Conservation (phyloP, 176 grass and related monocot species). For the Melocanna baccifera region DNA sequence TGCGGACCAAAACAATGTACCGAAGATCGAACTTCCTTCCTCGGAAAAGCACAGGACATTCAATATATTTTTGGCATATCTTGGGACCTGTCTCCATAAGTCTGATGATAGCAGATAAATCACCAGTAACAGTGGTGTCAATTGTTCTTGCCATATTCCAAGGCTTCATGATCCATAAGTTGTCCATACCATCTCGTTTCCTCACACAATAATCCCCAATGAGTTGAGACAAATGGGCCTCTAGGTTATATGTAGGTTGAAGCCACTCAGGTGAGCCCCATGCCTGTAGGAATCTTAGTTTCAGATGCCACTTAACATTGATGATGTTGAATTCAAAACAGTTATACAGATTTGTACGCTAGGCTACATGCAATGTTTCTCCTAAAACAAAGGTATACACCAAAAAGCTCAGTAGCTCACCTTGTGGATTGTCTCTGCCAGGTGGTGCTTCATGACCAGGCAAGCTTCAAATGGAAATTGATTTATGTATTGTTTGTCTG, state of each 20-base stretch:
- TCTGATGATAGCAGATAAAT: constrained; percentile 86
- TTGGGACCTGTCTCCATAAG: constrained; percentile 97
- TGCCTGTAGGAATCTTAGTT: constrained; percentile 59
- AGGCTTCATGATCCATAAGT: constrained; percentile 97
- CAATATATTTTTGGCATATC: constrained; percentile 99
- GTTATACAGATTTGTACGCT: background rate
- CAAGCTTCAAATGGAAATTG: constrained; percentile 98
- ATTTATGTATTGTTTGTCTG: constrained; percentile 76
- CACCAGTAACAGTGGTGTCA: constrained; percentile 78
- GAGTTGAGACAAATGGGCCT: constrained; percentile 81
- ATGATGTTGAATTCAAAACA: constrained; percentile 16
- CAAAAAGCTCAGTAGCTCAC: constrained; percentile 30
- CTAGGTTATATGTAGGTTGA: constrained; percentile 94
- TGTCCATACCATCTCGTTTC: constrained; percentile 63
- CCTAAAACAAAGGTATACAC: background rate
- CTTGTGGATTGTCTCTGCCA: constrained; percentile 86
- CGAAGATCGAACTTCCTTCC: constrained; percentile 97
- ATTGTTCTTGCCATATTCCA: constrained; percentile 99
- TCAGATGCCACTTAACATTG: background rate
- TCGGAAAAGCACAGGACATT: constrained; percentile 66
- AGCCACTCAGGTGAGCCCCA: constrained; percentile 92
- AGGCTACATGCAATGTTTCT: constrained; percentile 6
- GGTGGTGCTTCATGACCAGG: constrained; percentile 95
- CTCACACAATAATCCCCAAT: constrained; percentile 79
- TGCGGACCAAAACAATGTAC: constrained; percentile 82